Conservation (phyloP, 352 stramenopile species). For the Phytophthora citrophthora region DNA sequence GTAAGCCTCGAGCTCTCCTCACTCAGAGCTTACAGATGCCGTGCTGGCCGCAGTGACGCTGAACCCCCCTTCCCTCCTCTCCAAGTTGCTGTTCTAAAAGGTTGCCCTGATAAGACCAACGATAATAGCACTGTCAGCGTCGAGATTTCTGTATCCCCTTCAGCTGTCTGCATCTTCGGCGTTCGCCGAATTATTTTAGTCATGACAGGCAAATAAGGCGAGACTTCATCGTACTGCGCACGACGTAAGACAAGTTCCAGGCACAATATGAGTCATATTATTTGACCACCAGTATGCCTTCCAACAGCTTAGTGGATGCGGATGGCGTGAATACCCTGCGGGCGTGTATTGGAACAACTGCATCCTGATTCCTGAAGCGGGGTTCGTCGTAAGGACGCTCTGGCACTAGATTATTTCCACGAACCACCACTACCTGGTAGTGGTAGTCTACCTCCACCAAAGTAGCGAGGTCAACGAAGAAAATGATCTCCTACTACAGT, state of each 20-base stretch:
- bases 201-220: slow-evolving; percentile 66
- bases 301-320: slow-evolving; percentile 84
- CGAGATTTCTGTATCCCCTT: slow-evolving; percentile 83
- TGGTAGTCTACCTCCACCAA: too few species aligned
- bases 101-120: slow-evolving; percentile 83
- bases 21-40: slow-evolving; percentile 78
- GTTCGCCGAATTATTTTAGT: slow-evolving; percentile 69
- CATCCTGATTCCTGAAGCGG: slow-evolving; percentile 72
- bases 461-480: too few species aligned
- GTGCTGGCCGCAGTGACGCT: slow-evolving; percentile 83
- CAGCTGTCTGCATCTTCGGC: slow-evolving; percentile 89
- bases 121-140: slow-evolving; percentile 89
- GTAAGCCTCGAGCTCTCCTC: slow-evolving; percentile 65
- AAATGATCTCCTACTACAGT: too few species aligned
- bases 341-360: slow-evolving; percentile 92
- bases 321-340: slow-evolving; percentile 87
- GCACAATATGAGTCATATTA: slow-evolving; percentile 66
- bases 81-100: slow-evolving; percentile 83
- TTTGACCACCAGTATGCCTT: slow-evolving; percentile 65
- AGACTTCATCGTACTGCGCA: slow-evolving; percentile 88
- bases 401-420: too few species aligned
- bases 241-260: slow-evolving; percentile 88
- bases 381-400: too few species aligned
- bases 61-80: slow-evolving; percentile 52
- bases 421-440: too few species aligned